Conservation (phyloP, 768 basidiomycete species). For the Collybia sp. region DNA sequence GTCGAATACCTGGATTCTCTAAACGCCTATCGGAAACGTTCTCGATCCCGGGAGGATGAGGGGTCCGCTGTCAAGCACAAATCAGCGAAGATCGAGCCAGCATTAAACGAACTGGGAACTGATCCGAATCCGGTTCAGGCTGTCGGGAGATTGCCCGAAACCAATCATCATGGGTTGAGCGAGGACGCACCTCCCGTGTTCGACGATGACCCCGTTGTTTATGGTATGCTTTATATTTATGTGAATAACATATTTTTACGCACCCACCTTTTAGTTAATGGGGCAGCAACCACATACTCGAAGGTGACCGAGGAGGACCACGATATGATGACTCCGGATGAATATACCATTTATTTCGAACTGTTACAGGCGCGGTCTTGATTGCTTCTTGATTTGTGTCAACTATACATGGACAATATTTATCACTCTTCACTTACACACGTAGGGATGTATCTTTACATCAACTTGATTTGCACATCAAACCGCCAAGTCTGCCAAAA, state of each 20-base stretch:
- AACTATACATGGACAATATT: no score
- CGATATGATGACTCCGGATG: constrained; percentile 90
- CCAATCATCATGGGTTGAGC: constrained; percentile 8
- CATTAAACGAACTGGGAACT: constrained; percentile 6
- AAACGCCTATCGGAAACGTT: constrained; percentile 72
- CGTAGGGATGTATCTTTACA: no score
- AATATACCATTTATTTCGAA: constrained; percentile 81
- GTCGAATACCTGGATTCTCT: constrained; percentile 64
- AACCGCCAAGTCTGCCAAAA: no score
- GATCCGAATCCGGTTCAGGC: constrained; percentile 7
- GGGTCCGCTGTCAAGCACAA: constrained; percentile 32
- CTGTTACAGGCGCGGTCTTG: constrained; percentile 49
- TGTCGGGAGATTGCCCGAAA: constrained; percentile 11
- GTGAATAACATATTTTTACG: not conserved
- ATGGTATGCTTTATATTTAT: constrained; percentile 40
- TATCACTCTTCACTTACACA: no score
- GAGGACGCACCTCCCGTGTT: constrained; percentile 15
- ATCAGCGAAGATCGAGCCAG: constrained; percentile 31
- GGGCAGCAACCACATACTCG: constrained; percentile 66
- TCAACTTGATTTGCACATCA: no score
- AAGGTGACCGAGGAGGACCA: constrained; percentile 90
- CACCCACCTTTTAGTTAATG: constrained; percentile 53
- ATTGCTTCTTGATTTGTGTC: not conserved
- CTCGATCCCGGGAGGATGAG: constrained; percentile 60
- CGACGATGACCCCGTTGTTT: constrained; percentile 60